Base-by-base conservation (phyloP, 495 filamentous ascomycete genomes). In the Cairneyella variabilis region DNA sequence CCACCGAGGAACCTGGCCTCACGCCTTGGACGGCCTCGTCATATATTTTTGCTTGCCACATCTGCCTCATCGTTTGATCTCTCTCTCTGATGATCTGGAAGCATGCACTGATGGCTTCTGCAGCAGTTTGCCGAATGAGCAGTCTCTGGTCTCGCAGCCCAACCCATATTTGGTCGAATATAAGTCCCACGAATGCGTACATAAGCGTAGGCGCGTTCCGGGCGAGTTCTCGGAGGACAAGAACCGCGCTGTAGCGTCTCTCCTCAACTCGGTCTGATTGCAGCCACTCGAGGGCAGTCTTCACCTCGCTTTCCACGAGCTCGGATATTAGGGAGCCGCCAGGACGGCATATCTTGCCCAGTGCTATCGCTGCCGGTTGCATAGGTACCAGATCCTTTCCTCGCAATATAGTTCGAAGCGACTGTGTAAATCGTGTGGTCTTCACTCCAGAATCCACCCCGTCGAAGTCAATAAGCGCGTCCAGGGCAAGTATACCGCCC, bases 151-250 rank as follows among this genome's bases (percentile, higher is more conserved):
- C 93, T 37, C 92, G 80, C 22, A 97, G 75, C 21, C 91, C 91
- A 43, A 95, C 90, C 91, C 92, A 96, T 56, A 97, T 89, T 52
- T 95, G 83, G 50, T 96, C 90, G 58, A 97, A 90, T 38, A 97
- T 86, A 51, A 90, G 86, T 17, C 83, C 79, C 37, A 97, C 87
- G 66, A 91, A 97, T 22, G 85, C 81, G 66, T 96, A 99, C 63
- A 97, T 87, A 30, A 97, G 75, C 0, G 93, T 97, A 2, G 90
- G 92, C 0, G 91, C 95, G 65, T 91, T 92, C 61, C 85, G 80
- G 10, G 89, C 91, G 27, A 99, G 77, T 64, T 97, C 92, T 30
- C 89, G 80, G 28, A 99, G 82, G 17, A 93, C 83, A 16, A 99
- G 76, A 20, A 96, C 92, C 3, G 93, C 92, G 27, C 88, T 88